Evolutionary conservation across 1,284 basidiomycete genomes (phyloP), one percentile per base, ranked within the genome.

Genomic region (Heterobasidion parviporum): DNA sequence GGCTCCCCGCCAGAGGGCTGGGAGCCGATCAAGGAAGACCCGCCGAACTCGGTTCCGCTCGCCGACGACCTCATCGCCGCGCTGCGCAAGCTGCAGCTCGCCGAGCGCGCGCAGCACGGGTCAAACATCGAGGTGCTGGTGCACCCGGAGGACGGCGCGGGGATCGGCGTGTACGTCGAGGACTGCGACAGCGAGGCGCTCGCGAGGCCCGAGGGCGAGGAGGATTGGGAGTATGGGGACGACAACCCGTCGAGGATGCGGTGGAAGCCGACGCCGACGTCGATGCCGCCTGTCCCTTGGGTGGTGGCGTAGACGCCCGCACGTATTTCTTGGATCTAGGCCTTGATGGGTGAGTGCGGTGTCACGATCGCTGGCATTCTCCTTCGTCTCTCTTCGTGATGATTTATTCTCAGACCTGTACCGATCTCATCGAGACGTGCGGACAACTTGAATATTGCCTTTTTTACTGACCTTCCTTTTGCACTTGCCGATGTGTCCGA

Each of bases 1-100:
- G 97, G 96, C n/a, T 95, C 92, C 0, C 96, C 97, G 0, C 96
- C 96, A 0, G 87, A 97, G 2, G 96, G 96, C 1, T 99, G 96
- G 96, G 94, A 97, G 67, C 93, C 83, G 34, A 83, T 94, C 58
- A 74, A 76, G 47, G 97, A 99, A 72, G 94, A 96, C 18, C 92
- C 93, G 6, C 96, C 97, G 0, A 99, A 99, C 67, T 69, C 76
- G 6, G 74, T 83, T 5, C 89, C 95, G 5, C 80, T 98, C 36
- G 96, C 96, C 0, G 85, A 92, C 26, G 96, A 99, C 67, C 81
- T 99, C 61, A 90, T 94, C 48, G 69, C 76, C 14, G 93, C 94
- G 8, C 73, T 98, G 55, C 76, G 69, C 59, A 79, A 76, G 62
- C 75, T 90, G 5, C 78, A 88, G 62, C 59, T 83, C 63, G 65